A percentile compares a stretch with the other conserved stretches of the same genome.
Conservation (phyloP, 2,329 filamentous ascomycete species). For the Talaromyces sp. region DNA sequence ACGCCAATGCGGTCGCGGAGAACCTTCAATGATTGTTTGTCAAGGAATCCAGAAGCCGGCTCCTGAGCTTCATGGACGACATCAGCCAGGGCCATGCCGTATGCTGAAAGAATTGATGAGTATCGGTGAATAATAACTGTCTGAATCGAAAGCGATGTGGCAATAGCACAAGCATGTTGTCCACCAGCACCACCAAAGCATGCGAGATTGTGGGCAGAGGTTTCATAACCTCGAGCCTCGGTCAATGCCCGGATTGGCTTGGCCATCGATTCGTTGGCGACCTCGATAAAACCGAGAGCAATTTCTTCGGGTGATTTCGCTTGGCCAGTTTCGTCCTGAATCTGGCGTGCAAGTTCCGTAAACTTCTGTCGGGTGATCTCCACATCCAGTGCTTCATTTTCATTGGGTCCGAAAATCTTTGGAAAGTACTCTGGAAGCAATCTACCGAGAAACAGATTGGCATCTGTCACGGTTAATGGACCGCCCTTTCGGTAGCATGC, state of each 20-base stretch:
- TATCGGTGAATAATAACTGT: conserved; percentile 46
- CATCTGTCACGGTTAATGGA: conserved; percentile 85
- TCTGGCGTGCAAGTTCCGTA: conserved; percentile 41
- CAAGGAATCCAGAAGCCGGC: conserved; percentile 30
- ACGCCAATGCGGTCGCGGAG: conserved; percentile 30
- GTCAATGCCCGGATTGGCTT: conserved; percentile 27
- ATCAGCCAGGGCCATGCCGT: conserved; percentile 46
- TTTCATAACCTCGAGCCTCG: conserved; percentile 28
- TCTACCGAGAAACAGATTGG: conserved; percentile 80
- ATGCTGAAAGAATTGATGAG: conserved; percentile 45
- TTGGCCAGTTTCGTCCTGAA: conserved; percentile 38
- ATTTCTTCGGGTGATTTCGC: conserved; percentile 28
- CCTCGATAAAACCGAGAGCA: conserved; percentile 26
- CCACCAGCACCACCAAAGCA: conserved; percentile 37
- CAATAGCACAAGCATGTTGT: conserved; percentile 46
- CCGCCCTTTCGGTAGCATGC: conserved; percentile 89
- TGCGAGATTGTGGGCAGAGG: conserved; percentile 29
- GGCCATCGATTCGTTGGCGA: conserved; percentile 28
- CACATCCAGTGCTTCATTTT: conserved; percentile 38
- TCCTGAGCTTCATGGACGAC: conserved; percentile 40
- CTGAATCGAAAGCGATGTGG: conserved; percentile 41
- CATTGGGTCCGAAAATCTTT: conserved; percentile 15
- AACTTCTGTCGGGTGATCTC: conserved; percentile 45
- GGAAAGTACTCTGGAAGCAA: conserved; percentile 72
- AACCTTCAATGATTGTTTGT: conserved; percentile 21